phyloP scores from a whole-genome alignment of 257 asterid species.

The Perilla frutescens region DNA sequence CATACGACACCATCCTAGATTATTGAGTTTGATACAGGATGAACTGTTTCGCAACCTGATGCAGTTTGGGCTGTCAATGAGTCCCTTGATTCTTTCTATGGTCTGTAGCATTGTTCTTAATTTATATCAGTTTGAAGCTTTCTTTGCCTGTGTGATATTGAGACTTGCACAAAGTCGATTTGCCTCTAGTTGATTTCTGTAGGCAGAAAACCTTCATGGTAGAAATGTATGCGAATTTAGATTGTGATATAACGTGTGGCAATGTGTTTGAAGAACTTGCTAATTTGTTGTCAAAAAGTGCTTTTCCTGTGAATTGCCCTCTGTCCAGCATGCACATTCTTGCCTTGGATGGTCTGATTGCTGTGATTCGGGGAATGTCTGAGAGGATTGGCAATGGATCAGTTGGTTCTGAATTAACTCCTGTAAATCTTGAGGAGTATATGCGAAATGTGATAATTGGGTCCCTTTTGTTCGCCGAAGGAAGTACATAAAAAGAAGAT shows the following conservation, averaged over 20 bases:
- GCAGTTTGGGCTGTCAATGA: slow-evolving; percentile 92
- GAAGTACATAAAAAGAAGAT: slow-evolving; percentile 86
- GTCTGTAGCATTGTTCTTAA: slow-evolving; percentile 93
- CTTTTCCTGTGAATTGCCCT: slow-evolving; percentile 95
- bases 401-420: slow-evolving; percentile 60
- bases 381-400: slow-evolving; percentile 94
- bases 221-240: slow-evolving; percentile 92
- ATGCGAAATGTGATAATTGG: slow-evolving; percentile 88
- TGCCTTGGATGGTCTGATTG: slow-evolving; percentile 96
- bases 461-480: slow-evolving; percentile 86
- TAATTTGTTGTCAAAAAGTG: slow-evolving; percentile 87
- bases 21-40: slow-evolving; percentile 90
- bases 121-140: slow-evolving; percentile 93
- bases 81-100: slow-evolving; percentile 93
- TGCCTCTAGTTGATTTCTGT: slow-evolving; percentile 93
- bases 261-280: slow-evolving; percentile 98
- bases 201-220: slow-evolving; percentile 92
- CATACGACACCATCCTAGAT: slow-evolving; percentile 72
- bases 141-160: slow-evolving; percentile 91
- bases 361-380: slow-evolving; percentile 99
- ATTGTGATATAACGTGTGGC: slow-evolving; percentile 93
- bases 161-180: slow-evolving; percentile 90
- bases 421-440: slow-evolving; percentile 74
- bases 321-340: slow-evolving; percentile 97
- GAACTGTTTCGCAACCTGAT: slow-evolving; percentile 87